Conservation (phyloP, 2,329 filamentous ascomycete genomes). For the Didymella lethalis region DNA sequence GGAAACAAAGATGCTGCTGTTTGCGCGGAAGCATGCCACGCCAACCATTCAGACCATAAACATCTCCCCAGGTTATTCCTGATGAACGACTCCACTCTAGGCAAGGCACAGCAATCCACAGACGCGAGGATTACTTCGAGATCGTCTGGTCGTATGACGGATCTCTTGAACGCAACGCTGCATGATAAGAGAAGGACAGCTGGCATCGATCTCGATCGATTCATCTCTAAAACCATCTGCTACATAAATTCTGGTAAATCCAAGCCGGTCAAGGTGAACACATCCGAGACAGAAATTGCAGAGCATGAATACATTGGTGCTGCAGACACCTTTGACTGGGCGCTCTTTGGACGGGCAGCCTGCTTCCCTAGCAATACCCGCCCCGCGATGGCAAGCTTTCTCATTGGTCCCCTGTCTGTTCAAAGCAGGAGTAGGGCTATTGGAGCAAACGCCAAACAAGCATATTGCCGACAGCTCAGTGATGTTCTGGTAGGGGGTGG, state of each 20-base stretch:
- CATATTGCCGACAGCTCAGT: neutral
- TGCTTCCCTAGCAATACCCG: slow-evolving; percentile 76
- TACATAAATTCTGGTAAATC: slow-evolving; percentile 77
- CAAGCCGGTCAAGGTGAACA: slow-evolving; percentile 57
- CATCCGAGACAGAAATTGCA: slow-evolving; percentile 56
- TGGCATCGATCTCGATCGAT: slow-evolving; percentile 88
- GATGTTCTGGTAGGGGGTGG: neutral
- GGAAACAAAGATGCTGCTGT: too few relatives aligned
- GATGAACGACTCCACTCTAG: too few relatives aligned
- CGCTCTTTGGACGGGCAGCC: slow-evolving; percentile 78
- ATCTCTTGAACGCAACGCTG: slow-evolving; percentile 53
- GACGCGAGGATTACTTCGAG: too few relatives aligned
- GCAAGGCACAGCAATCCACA: too few relatives aligned
- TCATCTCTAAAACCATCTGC: slow-evolving; percentile 85
- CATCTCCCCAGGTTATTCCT: too few relatives aligned
- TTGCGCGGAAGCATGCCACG: too few relatives aligned
- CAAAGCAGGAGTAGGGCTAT: slow-evolving; percentile 68
- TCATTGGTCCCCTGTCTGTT: slow-evolving; percentile 86
- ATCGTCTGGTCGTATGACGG: neutral
- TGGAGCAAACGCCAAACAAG: too few relatives aligned
- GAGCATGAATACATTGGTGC: slow-evolving; percentile 69
- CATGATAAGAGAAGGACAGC: slow-evolving; percentile 67
- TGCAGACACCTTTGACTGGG: slow-evolving; percentile 82
- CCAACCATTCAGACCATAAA: too few relatives aligned
- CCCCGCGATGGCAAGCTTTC: slow-evolving; percentile 80